Base-by-base conservation (phyloP, 306 rosid species). In the Quercus wislizeni region DNA sequence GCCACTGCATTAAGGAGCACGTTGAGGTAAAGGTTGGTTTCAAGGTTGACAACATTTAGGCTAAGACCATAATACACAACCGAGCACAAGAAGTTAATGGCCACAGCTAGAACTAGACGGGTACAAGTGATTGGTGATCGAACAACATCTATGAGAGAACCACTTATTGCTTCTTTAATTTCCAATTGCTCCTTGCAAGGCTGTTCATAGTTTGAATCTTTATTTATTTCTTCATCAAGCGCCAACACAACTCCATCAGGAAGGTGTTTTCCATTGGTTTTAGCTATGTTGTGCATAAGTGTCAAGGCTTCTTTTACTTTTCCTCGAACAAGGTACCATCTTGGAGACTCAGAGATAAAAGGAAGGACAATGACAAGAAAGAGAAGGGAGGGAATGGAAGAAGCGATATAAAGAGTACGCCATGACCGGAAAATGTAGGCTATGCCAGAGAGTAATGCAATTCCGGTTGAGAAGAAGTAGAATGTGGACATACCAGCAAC, bases 301-400 rank as follows among this genome's bases (percentile, higher is more conserved):
- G 76, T 87, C 56, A 23, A 90, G 46, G 99, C 99, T 5, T 94
- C 95, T 0, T 20, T 56, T 15, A 83, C 55, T 76, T 76, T 83
- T 0, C 99, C 97, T 1, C 97, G 86, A 43, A 94, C 91, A 0
- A 94, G 93, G 87, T 85, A 94, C 99, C 99, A 94, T 62, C 99
- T 86, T 0, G 99, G 99, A n/a, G 99, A 94, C 65, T 94, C 99
- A 0, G 97, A 86, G 41, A 94, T 20, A 54, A 92, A 92, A 5
- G 99, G 97, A 14, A 92, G 83, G 78, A 88, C 84, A 0, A 75
- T 9, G 76, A 92, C 0, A 38, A 91, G 80, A 76, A 87, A 92
- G 55, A 94, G 74, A 25, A 94, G 27, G 38, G 98, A 94, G 21
- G 98, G 98, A 56, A 94, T 35, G 35, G 97, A 92, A 72, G 94